Evolutionary conservation across 1,139 yeast genomes (phyloP), one percentile per base, ranked within the genome.

Genomic region (Saccharomyces pastorianus): DNA sequence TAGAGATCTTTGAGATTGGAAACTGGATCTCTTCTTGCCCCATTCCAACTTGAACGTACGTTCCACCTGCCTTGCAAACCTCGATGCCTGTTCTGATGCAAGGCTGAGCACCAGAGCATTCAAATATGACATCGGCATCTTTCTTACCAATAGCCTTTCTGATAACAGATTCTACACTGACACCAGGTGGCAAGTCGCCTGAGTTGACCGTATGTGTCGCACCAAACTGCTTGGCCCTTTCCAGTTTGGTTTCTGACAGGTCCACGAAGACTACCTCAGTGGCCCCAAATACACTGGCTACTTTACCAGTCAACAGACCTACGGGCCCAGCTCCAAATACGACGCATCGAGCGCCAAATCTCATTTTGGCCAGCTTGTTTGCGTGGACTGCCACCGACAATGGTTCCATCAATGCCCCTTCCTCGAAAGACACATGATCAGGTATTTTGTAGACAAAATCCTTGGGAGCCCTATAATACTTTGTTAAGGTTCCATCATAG

Each of bases 31-130:
- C 75, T 49, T 82, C 84, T 50, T 78, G 27, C 23, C 93, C 88
- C 76, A 85, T 85, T 47, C 95, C 95, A 46, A 86, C 87, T 67
- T 85, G 90, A 28, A 85, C 88, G 63, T 77, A 81, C 51, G 81
- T 73, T 25, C 91, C 93, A 51, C 87, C 89, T 47, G 80, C 72
- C 51, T 74, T 76, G 58, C 84, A 75, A 44, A 78, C 75, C 51
- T 77, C 75, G 50, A 86, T 78, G 38, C 88, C 93, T 55, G 81
- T 74, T 58, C 80, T 76, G 60, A 86, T 82, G 58, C 90, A 84
- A 28, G 83, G 78, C 61, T 80, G 86, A 34, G 84, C 88, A 48
- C 93, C 93, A 17, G 89, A 80, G 55, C 88, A 84, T 66, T 85
- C 91, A 64, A 87, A 73, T 31, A 85, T 83, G 49, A 84, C 80